Conservation (phyloP, 2,329 filamentous ascomycete species). For the Pleoardoris graminearum region DNA sequence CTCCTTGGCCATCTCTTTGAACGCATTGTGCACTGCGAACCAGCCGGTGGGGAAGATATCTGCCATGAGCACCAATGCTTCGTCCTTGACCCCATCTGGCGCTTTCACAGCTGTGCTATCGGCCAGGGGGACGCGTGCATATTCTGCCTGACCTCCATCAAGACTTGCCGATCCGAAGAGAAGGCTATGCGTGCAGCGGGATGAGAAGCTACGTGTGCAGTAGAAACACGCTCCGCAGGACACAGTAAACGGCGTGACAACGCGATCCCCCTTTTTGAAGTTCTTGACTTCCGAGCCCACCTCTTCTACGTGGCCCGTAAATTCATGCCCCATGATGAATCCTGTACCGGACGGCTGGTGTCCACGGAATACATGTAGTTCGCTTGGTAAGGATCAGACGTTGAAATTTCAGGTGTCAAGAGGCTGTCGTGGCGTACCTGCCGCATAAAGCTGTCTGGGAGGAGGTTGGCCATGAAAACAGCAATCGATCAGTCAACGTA, state of each 20-base stretch:
- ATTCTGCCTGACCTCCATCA: slow-evolving; percentile 82
- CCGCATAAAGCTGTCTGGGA: slow-evolving; percentile 75
- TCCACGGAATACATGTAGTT: slow-evolving; percentile 84
- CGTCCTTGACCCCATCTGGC: slow-evolving; percentile 70
- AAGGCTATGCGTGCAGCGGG: slow-evolving; percentile 70
- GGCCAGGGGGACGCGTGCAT: slow-evolving; percentile 71
- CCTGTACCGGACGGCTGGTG: slow-evolving; percentile 69
- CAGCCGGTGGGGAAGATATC: slow-evolving; percentile 87
- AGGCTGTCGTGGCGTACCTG: slow-evolving; percentile 60
- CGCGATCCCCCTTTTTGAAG: slow-evolving; percentile 72
- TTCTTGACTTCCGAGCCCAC: slow-evolving; percentile 68
- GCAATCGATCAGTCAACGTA: slow-evolving; percentile 5
- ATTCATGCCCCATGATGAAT: slow-evolving; percentile 81
- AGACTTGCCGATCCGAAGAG: slow-evolving; percentile 72
- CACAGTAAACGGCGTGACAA: slow-evolving; percentile 80
- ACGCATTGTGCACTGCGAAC: slow-evolving; percentile 79
- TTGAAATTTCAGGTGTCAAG: no score
- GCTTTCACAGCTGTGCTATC: slow-evolving; percentile 80
- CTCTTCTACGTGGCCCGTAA: slow-evolving; percentile 74
- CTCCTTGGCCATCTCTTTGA: slow-evolving; percentile 63
- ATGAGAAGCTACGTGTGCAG: slow-evolving; percentile 75
- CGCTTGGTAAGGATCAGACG: slow-evolving; percentile 54
- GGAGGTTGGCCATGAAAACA: not conserved
- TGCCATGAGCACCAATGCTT: slow-evolving; percentile 82
- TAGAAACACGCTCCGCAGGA: slow-evolving; percentile 74